Conservation (phyloP, 106 monocot genomes). For the Phalaenopsis equestris region DNA sequence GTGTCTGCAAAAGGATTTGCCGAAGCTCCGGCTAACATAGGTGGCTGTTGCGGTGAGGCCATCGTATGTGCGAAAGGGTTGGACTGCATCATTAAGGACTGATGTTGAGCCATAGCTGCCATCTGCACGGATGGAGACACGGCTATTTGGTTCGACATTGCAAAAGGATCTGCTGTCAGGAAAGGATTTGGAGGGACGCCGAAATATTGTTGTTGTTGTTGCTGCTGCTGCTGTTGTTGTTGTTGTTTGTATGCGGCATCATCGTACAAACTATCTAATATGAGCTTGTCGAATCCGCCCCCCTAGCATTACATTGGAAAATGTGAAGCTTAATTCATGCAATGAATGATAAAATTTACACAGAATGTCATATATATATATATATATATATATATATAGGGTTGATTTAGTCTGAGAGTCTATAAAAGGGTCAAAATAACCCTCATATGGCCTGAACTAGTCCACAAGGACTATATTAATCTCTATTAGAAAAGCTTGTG, state of each 20-base stretch:
- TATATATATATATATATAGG: no score
- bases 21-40: constrained; percentile 8
- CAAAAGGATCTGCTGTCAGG: constrained; percentile 49
- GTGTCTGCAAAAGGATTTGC: constrained; percentile 53
- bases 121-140: constrained; percentile 58
- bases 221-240: constrained; percentile 26
- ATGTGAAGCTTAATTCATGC: not conserved
- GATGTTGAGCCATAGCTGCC: constrained; percentile 60
- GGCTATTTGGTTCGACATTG: constrained; percentile 47
- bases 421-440: no score
- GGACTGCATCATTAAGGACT: constrained; percentile 36
- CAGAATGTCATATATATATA: not conserved
- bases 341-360: not conserved
- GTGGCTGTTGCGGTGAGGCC: constrained; percentile 2
- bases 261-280: constrained; percentile 65
- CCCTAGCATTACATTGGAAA: constrained; percentile 21
- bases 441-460: no score
- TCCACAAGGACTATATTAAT: no score
- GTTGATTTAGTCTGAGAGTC: no score
- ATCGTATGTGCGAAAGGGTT: constrained; percentile 47
- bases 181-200: constrained; percentile 51
- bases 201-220: constrained; percentile 23
- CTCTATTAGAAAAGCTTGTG: no score
- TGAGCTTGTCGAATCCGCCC: constrained; percentile 74
- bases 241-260: constrained; percentile 52